These are phyloP conservation scores for Pachyrhizus erosus DNA, from an alignment of 306 rosid species.

Conservation along the genomic window DNA sequence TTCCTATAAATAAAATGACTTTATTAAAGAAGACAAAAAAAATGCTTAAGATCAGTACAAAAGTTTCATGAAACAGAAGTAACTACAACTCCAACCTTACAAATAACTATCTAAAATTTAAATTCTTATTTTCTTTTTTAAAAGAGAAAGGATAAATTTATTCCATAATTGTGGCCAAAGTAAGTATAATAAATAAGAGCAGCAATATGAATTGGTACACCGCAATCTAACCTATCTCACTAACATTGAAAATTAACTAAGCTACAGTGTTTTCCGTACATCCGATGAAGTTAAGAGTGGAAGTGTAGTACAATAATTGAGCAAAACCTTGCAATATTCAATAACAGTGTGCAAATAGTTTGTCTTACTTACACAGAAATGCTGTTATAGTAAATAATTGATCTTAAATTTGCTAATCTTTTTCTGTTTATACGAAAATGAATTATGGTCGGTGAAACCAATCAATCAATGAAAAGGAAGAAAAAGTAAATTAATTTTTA, in stretches of 20 bases:
- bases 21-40: not conserved
- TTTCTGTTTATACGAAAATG: not conserved
- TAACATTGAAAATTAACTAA: not conserved
- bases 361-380: too few species aligned
- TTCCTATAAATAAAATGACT: not conserved
- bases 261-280: not conserved
- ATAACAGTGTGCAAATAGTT: too few species aligned
- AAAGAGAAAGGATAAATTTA: not conserved
- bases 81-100: too few species aligned
- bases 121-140: not conserved
- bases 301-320: not conserved
- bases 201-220: not conserved
- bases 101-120: not conserved
- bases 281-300: not conserved
- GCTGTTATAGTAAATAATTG: too few species aligned
- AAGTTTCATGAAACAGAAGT: not conserved
- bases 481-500: not conserved
- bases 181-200: not conserved
- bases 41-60: not conserved
- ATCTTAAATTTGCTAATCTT: not conserved
- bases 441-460: not conserved
- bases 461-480: not conserved
- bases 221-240: not conserved
- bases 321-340: too few species aligned
- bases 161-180: not conserved